Evolutionary conservation across 1,284 basidiomycete genomes (phyloP), one percentile per base, ranked within the genome.

Genomic region (Malassezia caprae): DNA sequence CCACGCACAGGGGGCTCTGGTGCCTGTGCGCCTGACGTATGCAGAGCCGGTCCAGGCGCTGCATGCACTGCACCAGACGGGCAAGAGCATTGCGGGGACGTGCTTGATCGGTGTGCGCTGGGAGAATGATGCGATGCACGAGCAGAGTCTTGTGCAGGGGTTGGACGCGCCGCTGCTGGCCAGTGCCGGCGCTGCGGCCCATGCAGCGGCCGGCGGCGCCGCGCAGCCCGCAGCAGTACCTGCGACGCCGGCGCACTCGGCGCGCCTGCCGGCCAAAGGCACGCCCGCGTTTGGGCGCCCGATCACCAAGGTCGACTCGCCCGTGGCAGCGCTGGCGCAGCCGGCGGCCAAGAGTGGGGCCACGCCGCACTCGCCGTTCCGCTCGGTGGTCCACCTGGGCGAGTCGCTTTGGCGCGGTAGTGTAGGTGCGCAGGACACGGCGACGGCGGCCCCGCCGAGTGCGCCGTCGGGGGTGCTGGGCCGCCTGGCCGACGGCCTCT

Each of bases 91-190:
- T 10, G 64, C 64, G 8, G 61, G 63, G 10, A 58, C 62, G 2
- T 64, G 62, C 42, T 59, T 68, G 49, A 53, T 68, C 13, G 64
- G 66, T 19, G 66, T 64, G 34, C 59, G 66, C 19, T 68, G 66
- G 66, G 62, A 66, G 30, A 61, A 64, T 37, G 64, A 66, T 32
- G 65, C 63, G 41, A 55, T 68, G 46, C 64, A 68, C 35, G 61
- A 66, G 42, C 58, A 62, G 17, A 56, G 57, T 15, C 53, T 63
- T 3, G 60, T 62, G 35, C 55, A 60, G 17, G 66, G 66, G 3
- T 50, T 58, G n/a, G 66, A 68, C 52, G 64, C 64, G 11, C 58
- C 60, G 27, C 62, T 68, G 39, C 59, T 63, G 11, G 23, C 41
- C 51, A 23, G n/a, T 32, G 48, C 15, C 28, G 50, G n/a, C 31